Conservation (phyloP, 768 basidiomycete genomes). For the Suillus ampliporus region DNA sequence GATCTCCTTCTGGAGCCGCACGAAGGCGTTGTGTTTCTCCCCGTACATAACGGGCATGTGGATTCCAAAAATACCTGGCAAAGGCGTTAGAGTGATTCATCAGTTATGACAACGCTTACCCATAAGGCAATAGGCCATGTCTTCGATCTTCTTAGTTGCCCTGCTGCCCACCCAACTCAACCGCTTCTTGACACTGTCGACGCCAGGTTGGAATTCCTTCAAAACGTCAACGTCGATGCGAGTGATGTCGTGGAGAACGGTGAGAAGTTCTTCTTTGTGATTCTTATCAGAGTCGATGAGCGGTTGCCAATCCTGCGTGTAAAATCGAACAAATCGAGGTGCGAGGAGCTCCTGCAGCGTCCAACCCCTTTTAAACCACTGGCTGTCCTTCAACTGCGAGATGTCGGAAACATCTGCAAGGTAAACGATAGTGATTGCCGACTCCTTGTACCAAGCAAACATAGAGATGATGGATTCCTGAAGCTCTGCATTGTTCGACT, state of each 20-base stretch:
- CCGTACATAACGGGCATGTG: slow-evolving; percentile 36
- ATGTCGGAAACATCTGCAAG: slow-evolving; percentile 34
- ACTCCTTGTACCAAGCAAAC: slow-evolving; percentile 34
- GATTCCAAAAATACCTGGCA: slow-evolving; percentile 30
- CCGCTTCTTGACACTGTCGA: slow-evolving; percentile 30
- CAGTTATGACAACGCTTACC: not conserved
- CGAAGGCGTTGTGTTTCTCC: slow-evolving; percentile 32
- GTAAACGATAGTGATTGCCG: slow-evolving; percentile 35
- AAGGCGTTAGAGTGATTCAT: slow-evolving; percentile 12
- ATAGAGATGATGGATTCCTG: slow-evolving; percentile 37
- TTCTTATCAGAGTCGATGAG: slow-evolving; percentile 6
- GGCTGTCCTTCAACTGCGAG: slow-evolving; percentile 27
- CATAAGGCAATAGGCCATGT: slow-evolving; percentile 13
- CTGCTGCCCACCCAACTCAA: slow-evolving; percentile 35
- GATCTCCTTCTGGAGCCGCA: slow-evolving; percentile 33
- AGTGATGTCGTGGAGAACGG: slow-evolving; percentile 7
- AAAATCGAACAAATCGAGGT: slow-evolving; percentile 29
- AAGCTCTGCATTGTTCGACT: slow-evolving; percentile 26
- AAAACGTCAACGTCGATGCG: slow-evolving; percentile 27
- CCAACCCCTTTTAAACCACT: slow-evolving; percentile 30
- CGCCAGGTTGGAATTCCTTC: slow-evolving; percentile 29
- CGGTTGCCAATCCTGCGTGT: slow-evolving; percentile 29
- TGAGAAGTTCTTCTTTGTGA: slow-evolving; percentile 4
- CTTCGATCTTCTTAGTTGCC: slow-evolving; percentile 22
- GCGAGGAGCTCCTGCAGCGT: slow-evolving; percentile 36